Evolutionary conservation across 352 stramenopile species (phyloP).

Genomic region (Phytophthora sansomeana): DNA sequence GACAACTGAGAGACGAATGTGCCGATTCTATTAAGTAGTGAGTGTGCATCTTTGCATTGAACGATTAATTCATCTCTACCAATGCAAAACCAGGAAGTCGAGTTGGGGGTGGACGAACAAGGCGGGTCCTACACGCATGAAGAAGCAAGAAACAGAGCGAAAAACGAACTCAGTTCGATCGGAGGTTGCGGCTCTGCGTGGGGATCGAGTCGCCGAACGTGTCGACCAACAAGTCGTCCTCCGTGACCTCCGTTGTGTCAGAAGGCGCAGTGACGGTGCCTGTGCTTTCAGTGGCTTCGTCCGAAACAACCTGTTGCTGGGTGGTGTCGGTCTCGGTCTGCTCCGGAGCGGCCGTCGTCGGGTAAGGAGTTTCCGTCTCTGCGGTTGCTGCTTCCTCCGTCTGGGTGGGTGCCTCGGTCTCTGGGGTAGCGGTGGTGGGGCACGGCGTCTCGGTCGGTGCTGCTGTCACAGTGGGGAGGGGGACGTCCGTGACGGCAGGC

Average conservation of each 20-base stretch:
- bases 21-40: constrained; percentile 4
- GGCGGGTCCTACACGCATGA: constrained; percentile 19
- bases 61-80: constrained; percentile 15
- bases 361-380: constrained; percentile 16
- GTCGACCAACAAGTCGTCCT: constrained; percentile 27
- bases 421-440: constrained; percentile 4
- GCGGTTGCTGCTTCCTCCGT: constrained; percentile 1
- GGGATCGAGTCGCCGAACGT: constrained; percentile 25
- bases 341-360: neutral
- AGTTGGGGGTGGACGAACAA: constrained; percentile 20
- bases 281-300: neutral
- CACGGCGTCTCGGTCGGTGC: constrained; percentile 22
- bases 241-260: constrained; percentile 2
- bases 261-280: neutral
- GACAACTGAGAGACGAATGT: neutral
- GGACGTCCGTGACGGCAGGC: constrained; percentile 19
- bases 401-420: constrained; percentile 3
- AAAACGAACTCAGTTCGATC: constrained; percentile 26
- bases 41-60: constrained; percentile 34
- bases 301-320: constrained; percentile 9
- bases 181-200: constrained; percentile 32
- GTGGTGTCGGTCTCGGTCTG: neutral
- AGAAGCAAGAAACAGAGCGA: constrained; percentile 24
- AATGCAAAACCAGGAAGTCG: constrained; percentile 32
- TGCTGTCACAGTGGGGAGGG: constrained; percentile 18